phyloP scores from a whole-genome alignment of 176 grass and related monocot species.

The Thalia dealbata region DNA sequence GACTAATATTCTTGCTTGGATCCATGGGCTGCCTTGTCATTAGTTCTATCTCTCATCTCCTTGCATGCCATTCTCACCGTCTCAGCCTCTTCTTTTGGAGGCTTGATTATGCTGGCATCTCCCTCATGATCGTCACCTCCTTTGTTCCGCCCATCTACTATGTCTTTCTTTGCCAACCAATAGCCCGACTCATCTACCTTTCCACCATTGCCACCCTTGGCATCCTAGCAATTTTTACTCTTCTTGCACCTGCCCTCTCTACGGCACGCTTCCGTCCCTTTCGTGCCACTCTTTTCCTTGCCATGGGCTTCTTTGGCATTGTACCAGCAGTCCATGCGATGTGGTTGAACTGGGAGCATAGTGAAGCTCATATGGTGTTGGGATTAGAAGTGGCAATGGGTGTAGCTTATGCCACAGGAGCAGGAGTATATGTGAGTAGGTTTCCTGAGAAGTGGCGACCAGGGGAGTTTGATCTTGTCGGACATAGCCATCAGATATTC shows the following conservation, averaged over 20 bases:
- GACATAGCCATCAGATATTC: slow-evolving; percentile 96
- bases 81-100: slow-evolving; percentile 17
- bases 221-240: slow-evolving; percentile 1
- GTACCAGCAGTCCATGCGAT: slow-evolving; percentile 68
- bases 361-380: slow-evolving; percentile 50
- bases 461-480: slow-evolving; percentile 70
- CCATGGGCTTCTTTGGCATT: slow-evolving; percentile 74
- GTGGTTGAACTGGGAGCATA: slow-evolving; percentile 79
- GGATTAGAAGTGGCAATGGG: slow-evolving; percentile 83
- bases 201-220: slow-evolving; percentile 5
- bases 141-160: slow-evolving; percentile 23
- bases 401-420: slow-evolving; percentile 44
- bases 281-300: slow-evolving; percentile 68
- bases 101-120: slow-evolving; percentile 19
- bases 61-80: slow-evolving; percentile 6
- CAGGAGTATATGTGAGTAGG: slow-evolving; percentile 54
- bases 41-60: slow-evolving; percentile 18
- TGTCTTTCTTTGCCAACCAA: slow-evolving; percentile 11
- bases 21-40: slow-evolving; percentile 16
- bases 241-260: slow-evolving; percentile 7
- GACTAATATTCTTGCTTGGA: slow-evolving; percentile 4
- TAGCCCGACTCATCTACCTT: slow-evolving; percentile 6
- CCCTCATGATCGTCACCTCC: slow-evolving; percentile 19
- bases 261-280: slow-evolving; percentile 41
- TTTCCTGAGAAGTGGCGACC: slow-evolving; percentile 85